A percentile compares a stretch with the other conserved stretches of the same genome.
Evolutionary conservation across 352 stramenopile species (phyloP).

Genomic region (Phytophthora vignae): DNA sequence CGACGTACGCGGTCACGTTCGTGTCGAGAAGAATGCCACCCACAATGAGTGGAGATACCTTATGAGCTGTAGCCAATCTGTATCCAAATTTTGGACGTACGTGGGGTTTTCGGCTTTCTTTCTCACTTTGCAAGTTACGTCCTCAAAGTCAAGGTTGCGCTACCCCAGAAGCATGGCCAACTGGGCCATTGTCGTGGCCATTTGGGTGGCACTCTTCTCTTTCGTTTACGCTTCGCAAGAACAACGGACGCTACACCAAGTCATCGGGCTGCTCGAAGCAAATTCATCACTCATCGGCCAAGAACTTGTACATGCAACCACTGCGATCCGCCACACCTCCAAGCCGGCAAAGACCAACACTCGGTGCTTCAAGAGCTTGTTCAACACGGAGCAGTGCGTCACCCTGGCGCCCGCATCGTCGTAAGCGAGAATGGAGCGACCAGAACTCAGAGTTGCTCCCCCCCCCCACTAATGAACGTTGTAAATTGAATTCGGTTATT

Average conservation of each 20-base stretch:
- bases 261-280: neutral
- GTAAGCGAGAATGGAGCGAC: neutral
- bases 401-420: neutral
- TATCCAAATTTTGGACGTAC: neutral
- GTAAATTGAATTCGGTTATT: too few relatives aligned
- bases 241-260: neutral
- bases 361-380: neutral
- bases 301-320: neutral
- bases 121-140: neutral
- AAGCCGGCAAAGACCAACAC: neutral
- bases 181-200: neutral
- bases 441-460: too few relatives aligned
- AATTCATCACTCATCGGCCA: neutral
- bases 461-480: too few relatives aligned
- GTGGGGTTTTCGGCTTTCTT: neutral
- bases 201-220: slow-evolving; percentile 7
- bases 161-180: neutral
- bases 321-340: neutral
- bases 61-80: neutral
- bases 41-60: neutral
- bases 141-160: neutral
- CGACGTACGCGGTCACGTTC: neutral
- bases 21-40: neutral
- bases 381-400: neutral
- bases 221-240: slow-evolving; percentile 1